Conservation (phyloP, 345 rosid genomes). For the Moringa oleifera region DNA sequence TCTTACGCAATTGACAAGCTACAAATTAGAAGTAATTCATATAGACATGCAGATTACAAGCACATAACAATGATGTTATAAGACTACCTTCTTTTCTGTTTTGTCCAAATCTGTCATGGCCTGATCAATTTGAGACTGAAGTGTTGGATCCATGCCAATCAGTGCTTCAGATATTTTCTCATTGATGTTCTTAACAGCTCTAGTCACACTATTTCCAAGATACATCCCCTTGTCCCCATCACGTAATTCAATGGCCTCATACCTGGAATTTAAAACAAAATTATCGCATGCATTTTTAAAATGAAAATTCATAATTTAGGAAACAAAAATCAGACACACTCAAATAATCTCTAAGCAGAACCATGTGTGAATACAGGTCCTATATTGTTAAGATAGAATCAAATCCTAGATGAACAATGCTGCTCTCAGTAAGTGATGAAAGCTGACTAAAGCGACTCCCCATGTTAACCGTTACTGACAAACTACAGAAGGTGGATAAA, state of each 20-base stretch:
- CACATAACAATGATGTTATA: too few species aligned
- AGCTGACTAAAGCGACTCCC: too few species aligned
- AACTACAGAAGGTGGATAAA: too few species aligned
- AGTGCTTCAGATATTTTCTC: constrained; percentile 81
- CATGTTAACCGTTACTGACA: too few species aligned
- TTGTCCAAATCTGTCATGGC: constrained; percentile 97
- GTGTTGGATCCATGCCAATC: constrained; percentile 93
- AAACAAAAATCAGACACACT: too few species aligned
- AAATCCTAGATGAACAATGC: too few species aligned
- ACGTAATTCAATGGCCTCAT: constrained; percentile 90
- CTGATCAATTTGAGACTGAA: constrained; percentile 87
- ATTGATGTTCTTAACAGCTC: constrained; percentile 89
- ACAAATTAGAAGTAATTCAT: not conserved
- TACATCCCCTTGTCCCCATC: constrained; percentile 91
- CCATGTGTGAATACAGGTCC: too few species aligned
- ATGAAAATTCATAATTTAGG: too few species aligned
- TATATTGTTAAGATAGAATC: too few species aligned
- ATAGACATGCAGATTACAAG: not conserved
- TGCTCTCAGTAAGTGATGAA: too few species aligned
- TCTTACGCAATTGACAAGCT: not conserved
- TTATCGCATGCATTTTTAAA: too few species aligned
- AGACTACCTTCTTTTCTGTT: constrained; percentile 82
- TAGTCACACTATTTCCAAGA: constrained; percentile 85
- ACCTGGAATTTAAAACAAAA: constrained; percentile 59
- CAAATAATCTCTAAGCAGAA: too few species aligned